Base-by-base conservation (phyloP, 352 stramenopile species). In the Phytopythium aichiense region DNA sequence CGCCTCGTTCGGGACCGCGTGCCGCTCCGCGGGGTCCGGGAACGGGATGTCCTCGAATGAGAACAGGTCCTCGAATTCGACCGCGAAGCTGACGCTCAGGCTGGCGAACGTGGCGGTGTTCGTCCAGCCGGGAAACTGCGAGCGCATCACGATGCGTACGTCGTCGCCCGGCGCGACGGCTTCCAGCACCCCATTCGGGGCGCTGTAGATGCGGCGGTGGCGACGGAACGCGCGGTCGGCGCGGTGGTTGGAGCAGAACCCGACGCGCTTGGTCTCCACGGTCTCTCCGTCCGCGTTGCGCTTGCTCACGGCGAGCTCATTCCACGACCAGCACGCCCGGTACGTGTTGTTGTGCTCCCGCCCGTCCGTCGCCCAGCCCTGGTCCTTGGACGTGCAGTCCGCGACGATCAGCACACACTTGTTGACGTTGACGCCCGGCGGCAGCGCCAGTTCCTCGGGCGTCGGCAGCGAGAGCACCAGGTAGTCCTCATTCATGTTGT, bases 341-440 rank as follows among this genome's bases (percentile, higher is more conserved):
- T 93, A 93, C 22, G 81, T 89, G 15, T 74, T 70, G 23, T 91
- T 84, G 37, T 79, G 58, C 61, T 77, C 69, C 9, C 51, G 56
- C n/a, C 66, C 65, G 30, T 73, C 64, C 4, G 64, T 77, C 18
- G 84, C 81, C 84, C 84, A 93, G 16, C 81, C 84, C 57, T 93
- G 84, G 55, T 93, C 84, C 40, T 84, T 81, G 2, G 84, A 91
- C 43, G 66, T 64, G 48, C 74, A 87, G 48, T 92, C 79, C 16
- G 71, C 76, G 8, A 81, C 72, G 31, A 89, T 22, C 23, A 79
- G 60, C 13, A 68, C 59, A 42, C 81, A 89, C 20, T 69, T 66
- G 31, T 61, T 71, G 28, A 76, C 51, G 20, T 67, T 48, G 13
- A 89, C 64, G n/a, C 81, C 84, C 1, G 35, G 18, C 1, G 84